Evolutionary conservation across 139 green algal genomes (phyloP), one percentile per base, ranked within the genome.

Genomic region (Chlorella vulgaris): DNA sequence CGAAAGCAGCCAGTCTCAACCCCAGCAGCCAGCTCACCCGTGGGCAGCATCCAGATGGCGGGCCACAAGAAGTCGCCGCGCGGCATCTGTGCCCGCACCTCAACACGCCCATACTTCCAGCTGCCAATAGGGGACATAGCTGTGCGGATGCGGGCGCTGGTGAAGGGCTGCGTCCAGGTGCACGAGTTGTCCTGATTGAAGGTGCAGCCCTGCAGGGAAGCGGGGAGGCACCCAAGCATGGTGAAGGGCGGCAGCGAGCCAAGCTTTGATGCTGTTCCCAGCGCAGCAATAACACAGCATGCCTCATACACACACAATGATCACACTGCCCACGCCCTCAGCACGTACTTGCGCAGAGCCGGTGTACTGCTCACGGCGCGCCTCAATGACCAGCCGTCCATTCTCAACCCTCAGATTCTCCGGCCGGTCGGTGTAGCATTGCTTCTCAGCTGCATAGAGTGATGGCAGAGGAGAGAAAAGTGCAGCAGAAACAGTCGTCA

Each of bases 1-100:
- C n/a, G n/a, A n/a, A n/a, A n/a, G n/a, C n/a, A n/a, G n/a, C n/a
- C n/a, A n/a, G n/a, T n/a, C n/a, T n/a, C n/a, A n/a, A n/a, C n/a
- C n/a, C n/a, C n/a, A n/a, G n/a, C n/a, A n/a, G n/a, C n/a, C n/a
- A 39, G 13, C 69, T 61, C 28, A 62, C 69, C 69, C 2, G 69
- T 77, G 65, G 80, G 80, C 42, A 84, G 75, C 63, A 84, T 76
- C 80, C 80, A 84, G 36, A 84, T 78, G 60, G 80, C 80, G 28
- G 80, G 80, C 80, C 80, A 84, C 60, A 84, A 47, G 69, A 77
- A 77, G 47, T 63, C 43, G 29, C 69, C 69, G 15, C 51, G 51
- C 3, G 69, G 43, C 43, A 77, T 53, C 43, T 31, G 69, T 18
- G 69, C 69, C 47, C 69, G 47, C 28, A 77, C 69, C 47, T 77